Conservation (phyloP, 306 rosid genomes). For the Bauhinia variegata region DNA sequence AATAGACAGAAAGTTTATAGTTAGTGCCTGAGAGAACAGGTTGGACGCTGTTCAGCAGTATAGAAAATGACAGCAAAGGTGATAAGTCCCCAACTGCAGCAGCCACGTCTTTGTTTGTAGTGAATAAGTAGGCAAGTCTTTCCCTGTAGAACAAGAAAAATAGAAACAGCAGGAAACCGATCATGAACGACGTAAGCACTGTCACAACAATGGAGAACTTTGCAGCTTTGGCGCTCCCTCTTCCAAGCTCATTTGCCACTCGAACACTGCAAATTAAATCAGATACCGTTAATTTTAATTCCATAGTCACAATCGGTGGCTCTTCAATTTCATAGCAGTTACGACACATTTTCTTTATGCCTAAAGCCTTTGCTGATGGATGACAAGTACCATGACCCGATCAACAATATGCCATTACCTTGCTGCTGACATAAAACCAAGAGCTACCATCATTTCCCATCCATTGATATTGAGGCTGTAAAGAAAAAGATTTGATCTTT, state of each 20-base stretch:
- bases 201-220: conserved; percentile 52
- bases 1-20: neutral
- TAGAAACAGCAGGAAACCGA: conserved; percentile 46
- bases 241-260: conserved; percentile 67
- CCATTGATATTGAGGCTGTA: conserved; percentile 60
- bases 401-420: conserved; percentile 39
- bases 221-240: conserved; percentile 60
- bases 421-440: conserved; percentile 58
- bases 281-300: neutral
- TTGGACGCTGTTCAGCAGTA: conserved; percentile 60
- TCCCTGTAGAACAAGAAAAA: conserved; percentile 50
- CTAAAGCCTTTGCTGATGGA: neutral
- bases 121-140: conserved; percentile 55
- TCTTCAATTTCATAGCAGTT: neutral
- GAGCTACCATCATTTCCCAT: conserved; percentile 65
- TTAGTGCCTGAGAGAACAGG: conserved; percentile 58
- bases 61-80: conserved; percentile 53
- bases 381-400: neutral
- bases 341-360: neutral
- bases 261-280: conserved; percentile 46
- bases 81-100: conserved; percentile 55
- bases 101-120: conserved; percentile 41
- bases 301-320: neutral
- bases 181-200: conserved; percentile 39
- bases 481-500: conserved; percentile 12